Evolutionary conservation across 495 filamentous ascomycete species (phyloP).

Genomic region (Sphaerosporella brunnea): DNA sequence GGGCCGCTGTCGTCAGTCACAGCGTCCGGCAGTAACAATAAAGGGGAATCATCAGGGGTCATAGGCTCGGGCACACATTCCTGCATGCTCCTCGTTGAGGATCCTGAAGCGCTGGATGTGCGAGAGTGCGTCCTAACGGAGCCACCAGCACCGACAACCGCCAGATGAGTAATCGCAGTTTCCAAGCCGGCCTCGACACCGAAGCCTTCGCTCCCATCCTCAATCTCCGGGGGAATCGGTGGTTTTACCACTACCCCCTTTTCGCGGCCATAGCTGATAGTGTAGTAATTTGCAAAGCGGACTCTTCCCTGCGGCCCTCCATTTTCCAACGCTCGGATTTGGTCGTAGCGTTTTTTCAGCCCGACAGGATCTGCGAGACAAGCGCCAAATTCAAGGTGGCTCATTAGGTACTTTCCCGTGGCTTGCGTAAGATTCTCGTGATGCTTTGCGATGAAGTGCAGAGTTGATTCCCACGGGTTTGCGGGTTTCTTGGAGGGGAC

Average conservation of each 20-base stretch:
- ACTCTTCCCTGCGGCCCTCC: conserved; percentile 33
- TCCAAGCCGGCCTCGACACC: background rate
- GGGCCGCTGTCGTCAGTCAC: no score
- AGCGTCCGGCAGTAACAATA: background rate
- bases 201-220: background rate
- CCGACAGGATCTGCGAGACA: conserved; percentile 59
- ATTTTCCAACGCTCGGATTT: conserved; percentile 51
- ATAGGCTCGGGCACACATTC: background rate
- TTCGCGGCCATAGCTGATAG: conserved; percentile 52
- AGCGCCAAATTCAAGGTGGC: conserved; percentile 66
- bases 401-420: conserved; percentile 53
- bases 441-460: conserved; percentile 64
- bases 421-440: conserved; percentile 46
- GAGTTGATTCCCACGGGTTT: conserved; percentile 15
- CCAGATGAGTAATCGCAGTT: background rate
- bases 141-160: background rate
- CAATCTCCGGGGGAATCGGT: background rate
- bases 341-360: conserved; percentile 50
- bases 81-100: background rate
- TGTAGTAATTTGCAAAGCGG: conserved; percentile 83
- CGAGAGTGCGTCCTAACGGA: background rate
- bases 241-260: conserved; percentile 34
- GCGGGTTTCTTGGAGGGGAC: conserved; percentile 13
- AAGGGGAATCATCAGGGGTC: background rate
- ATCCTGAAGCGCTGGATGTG: background rate